Conservation (phyloP, 2,329 filamentous ascomycete species). For the Pyrenophora tritici-repentis region DNA sequence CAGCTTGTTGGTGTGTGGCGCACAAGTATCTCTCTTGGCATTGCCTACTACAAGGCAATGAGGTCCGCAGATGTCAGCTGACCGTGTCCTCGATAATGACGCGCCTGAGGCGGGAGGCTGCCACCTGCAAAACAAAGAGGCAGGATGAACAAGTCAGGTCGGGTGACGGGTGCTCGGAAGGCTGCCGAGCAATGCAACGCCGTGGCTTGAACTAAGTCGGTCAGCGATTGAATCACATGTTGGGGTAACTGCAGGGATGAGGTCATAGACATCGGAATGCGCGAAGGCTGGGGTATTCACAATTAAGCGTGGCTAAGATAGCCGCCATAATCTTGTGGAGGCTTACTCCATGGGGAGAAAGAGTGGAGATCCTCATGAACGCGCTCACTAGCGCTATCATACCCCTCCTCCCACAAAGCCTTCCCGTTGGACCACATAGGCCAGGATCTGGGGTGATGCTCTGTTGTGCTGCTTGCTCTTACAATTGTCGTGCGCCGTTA, state of each 20-base stretch:
- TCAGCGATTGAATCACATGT: neutral
- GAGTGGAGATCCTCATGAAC: constrained; percentile 11
- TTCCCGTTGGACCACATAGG: constrained; percentile 5
- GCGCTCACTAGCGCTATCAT: constrained; percentile 2
- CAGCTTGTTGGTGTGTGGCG: no score
- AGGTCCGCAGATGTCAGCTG: no score
- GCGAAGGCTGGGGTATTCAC: constrained; percentile 5
- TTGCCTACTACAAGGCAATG: no score
- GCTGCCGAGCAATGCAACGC: constrained; percentile 7
- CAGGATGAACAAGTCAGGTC: neutral
- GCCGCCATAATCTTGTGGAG: constrained; percentile 7
- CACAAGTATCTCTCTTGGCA: no score
- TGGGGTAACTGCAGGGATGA: neutral
- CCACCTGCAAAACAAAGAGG: no score
- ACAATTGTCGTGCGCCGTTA: constrained; percentile 9
- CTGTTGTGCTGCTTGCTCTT: constrained; percentile 1
- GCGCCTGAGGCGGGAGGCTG: no score
- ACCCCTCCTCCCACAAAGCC: constrained; percentile 8
- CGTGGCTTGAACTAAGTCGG: constrained; percentile 8
- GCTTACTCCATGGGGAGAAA: constrained; percentile 14
- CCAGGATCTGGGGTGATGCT: constrained; percentile 6
- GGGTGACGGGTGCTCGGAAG: neutral
- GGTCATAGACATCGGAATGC: constrained; percentile 11
- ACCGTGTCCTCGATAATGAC: no score
- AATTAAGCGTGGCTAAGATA: constrained; percentile 11